These are phyloP conservation scores for Lipomyces kockii DNA, from an alignment of 805 yeast genomes.

Conservation along the genomic window DNA sequence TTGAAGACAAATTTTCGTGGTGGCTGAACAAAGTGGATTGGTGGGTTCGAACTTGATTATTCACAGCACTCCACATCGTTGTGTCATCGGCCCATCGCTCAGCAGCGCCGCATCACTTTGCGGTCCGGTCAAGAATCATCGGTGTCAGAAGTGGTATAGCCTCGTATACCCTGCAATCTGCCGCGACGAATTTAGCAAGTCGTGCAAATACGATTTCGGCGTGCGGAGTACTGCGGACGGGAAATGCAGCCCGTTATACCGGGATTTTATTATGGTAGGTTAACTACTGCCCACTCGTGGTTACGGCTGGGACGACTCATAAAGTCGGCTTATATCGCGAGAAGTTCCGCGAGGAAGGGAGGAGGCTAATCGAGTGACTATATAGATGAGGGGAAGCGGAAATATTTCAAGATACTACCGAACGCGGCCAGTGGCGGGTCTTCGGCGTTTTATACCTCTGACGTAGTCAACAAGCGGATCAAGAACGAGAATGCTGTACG, in stretches of 20 bases:
- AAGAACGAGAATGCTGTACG: slow-evolving; percentile 15
- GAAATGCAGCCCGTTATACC: slow-evolving; percentile 26
- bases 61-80: no score
- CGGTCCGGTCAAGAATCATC: no score
- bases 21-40: neutral
- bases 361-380: neutral
- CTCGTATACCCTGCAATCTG: no score
- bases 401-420: slow-evolving; percentile 39
- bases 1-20: neutral
- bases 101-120: neutral
- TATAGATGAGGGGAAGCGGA: slow-evolving; percentile 36
- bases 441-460: slow-evolving; percentile 35
- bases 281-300: neutral
- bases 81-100: no score
- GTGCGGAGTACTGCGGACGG: neutral
- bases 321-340: neutral
- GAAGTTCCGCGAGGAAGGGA: neutral
- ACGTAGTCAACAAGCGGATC: slow-evolving; percentile 33
- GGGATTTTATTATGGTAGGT: slow-evolving; percentile 33
- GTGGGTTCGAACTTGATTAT: neutral
- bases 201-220: neutral
- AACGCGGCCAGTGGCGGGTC: slow-evolving; percentile 38
- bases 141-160: no score
- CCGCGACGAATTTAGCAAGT: neutral
- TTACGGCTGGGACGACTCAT: neutral